These are phyloP conservation scores for Talaromyces borbonicus DNA, from an alignment of 495 filamentous ascomycete species.

Conservation along the genomic window DNA sequence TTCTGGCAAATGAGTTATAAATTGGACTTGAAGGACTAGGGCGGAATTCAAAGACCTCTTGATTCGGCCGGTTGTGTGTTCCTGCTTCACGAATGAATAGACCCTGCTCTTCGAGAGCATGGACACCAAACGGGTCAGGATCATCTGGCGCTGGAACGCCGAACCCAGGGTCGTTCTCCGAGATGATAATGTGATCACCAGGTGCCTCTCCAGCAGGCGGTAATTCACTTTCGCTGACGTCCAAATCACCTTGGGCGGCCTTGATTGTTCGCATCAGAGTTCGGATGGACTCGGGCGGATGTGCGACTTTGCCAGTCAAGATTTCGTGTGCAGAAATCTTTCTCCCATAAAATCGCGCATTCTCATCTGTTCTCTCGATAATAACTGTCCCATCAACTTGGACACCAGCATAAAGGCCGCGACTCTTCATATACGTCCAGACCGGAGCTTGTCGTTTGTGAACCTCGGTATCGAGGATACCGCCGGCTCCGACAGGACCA, in stretches of 20 bases:
- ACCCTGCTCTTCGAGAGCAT: constrained; percentile 73
- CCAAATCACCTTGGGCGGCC: constrained; percentile 68
- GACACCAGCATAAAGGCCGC: constrained; percentile 73
- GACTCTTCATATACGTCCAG: constrained; percentile 81
- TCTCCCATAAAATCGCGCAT: constrained; percentile 75
- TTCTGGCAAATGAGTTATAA: constrained; percentile 55
- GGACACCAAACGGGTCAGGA: constrained; percentile 82
- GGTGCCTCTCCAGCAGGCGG: constrained; percentile 55
- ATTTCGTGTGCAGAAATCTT: constrained; percentile 70
- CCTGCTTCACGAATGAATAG: constrained; percentile 82
- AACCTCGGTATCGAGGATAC: constrained; percentile 62
- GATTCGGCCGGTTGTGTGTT: constrained; percentile 53
- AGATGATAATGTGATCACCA: constrained; percentile 56
- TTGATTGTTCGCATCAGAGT: constrained; percentile 71
- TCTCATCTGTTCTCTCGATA: constrained; percentile 79
- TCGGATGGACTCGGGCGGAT: constrained; percentile 52
- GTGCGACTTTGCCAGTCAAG: constrained; percentile 63
- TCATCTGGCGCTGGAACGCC: constrained; percentile 65
- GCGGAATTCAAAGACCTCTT: constrained; percentile 70
- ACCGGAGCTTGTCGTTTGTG: constrained; percentile 63
- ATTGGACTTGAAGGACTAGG: constrained; percentile 68
- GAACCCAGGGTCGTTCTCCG: constrained; percentile 40
- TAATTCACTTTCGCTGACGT: constrained; percentile 53
- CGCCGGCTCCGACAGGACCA: constrained; percentile 69
- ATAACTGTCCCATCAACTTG: constrained; percentile 77